phyloP scores from a whole-genome alignment of 2,329 filamentous ascomycete species.

The Xylariaceae sp. region DNA sequence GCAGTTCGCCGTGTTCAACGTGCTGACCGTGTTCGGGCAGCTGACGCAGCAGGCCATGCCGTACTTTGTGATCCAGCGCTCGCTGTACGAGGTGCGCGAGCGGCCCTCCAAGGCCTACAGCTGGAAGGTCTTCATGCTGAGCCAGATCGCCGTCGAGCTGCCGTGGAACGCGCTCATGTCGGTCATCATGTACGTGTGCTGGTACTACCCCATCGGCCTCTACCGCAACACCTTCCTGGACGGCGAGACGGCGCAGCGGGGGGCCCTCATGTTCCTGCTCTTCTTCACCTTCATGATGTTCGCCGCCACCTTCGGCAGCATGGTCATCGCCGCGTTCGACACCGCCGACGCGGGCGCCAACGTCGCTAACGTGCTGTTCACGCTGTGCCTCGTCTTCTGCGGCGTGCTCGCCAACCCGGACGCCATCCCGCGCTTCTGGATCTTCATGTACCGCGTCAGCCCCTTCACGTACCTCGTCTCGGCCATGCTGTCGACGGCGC shows the following conservation, averaged over 20 bases:
- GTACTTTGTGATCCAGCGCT: conserved; percentile 76
- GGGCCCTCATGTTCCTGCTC: conserved; percentile 75
- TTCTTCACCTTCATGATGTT: conserved; percentile 73
- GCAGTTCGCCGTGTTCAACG: conserved; percentile 81
- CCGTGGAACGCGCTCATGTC: conserved; percentile 78
- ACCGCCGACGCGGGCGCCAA: conserved; percentile 72
- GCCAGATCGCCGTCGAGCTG: conserved; percentile 78
- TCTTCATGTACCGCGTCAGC: conserved; percentile 69
- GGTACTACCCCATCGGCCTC: conserved; percentile 83
- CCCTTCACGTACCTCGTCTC: conserved; percentile 72
- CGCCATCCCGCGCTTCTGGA: conserved; percentile 69
- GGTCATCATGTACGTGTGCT: conserved; percentile 72
- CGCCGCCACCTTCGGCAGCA: conserved; percentile 74
- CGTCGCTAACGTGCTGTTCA: conserved; percentile 71
- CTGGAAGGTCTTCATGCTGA: conserved; percentile 81
- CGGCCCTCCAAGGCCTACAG: conserved; percentile 79
- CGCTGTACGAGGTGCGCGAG: conserved; percentile 80
- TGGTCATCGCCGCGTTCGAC: conserved; percentile 72
- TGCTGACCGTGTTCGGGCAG: conserved; percentile 77
- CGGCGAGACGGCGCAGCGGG: conserved; percentile 61
- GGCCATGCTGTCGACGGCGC: conserved; percentile 58
- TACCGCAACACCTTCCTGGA: conserved; percentile 63
- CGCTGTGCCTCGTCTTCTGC: conserved; percentile 69
- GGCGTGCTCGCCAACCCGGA: conserved; percentile 63
- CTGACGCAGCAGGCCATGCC: conserved; percentile 80